Evolutionary conservation across 192 early-diverging fungal genomes (phyloP), one percentile per base, ranked within the genome.

Genomic region (Neocallimastix lanati): DNA sequence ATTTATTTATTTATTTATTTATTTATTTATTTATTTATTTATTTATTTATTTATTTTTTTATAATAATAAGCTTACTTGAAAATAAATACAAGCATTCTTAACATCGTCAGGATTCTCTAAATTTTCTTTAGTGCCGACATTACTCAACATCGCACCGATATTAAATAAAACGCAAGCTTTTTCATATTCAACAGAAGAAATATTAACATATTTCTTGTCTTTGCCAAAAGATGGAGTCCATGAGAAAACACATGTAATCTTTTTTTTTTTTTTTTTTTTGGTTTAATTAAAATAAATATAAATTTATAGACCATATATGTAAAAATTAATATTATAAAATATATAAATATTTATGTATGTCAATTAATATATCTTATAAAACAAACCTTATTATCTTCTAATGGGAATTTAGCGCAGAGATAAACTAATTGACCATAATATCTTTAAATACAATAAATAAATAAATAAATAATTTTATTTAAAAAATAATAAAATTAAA

Each of bases 131-230:
- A 28, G 85, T 88, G 2, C 89, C 96, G 13, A 96, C 82, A 78
- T 94, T 92, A 83, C 92, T 93, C 82, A 96, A 95, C 81, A 93
- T 88, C 13, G 94, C 92, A 7, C 87, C 96, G 80, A 96, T 90
- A 80, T 94, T 94, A 84, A 94, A 98, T 28, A 96, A 84, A 0
- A 96, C 84, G 28, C 88, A 90, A 0, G 95, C 94, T 79, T 91
- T 91, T 80, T 98, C 96, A 82, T 92, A 96, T 86, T 89, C 90
- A 85, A 95, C 18, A 50, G 40, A 50, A 50, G 40, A 50, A 4
- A 50, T 50, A 50, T 50, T 50, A 50, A 50, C 40, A 50, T 21
- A 13, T 50, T 13, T 50, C 21, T 50, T 50, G 13, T 50, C 40
- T 50, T 50, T 50, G 4, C 40, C 40, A 50, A 50, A 50, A 21